Conservation (phyloP, 1,139 yeast genomes). For the Kodamaea ohmeri region DNA sequence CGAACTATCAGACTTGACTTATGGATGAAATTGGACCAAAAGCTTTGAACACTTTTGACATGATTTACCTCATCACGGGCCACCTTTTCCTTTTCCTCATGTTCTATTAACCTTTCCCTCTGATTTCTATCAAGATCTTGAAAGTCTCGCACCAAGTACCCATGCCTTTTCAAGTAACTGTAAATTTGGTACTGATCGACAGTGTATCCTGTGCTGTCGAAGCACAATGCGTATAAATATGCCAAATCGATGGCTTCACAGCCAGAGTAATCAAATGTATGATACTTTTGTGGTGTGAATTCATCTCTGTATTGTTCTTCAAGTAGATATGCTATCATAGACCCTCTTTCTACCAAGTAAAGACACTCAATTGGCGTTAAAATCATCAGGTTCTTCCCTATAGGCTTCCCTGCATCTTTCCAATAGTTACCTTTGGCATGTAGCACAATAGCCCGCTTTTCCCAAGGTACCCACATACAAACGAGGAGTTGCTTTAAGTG, state of each 20-base stretch:
- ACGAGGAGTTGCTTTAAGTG: constrained; percentile 46
- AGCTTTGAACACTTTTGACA: too few relatives aligned
- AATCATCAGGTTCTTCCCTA: constrained; percentile 33
- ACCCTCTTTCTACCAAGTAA: constrained; percentile 82
- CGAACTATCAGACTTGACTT: neutral
- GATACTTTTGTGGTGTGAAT: neutral
- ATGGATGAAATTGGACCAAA: neutral
- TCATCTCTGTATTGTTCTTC: constrained; percentile 16
- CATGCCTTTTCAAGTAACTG: constrained; percentile 72
- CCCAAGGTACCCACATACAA: constrained; percentile 46
- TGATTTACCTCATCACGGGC: neutral
- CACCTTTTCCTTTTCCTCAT: neutral
- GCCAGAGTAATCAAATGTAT: constrained; percentile 22
- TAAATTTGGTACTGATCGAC: constrained; percentile 67
- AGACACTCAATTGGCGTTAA: constrained; percentile 66
- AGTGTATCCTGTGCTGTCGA: constrained; percentile 26
- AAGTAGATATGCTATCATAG: constrained; percentile 53
- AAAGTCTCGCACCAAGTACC: constrained; percentile 58
- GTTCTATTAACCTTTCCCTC: neutral
- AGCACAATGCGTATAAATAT: constrained; percentile 57
- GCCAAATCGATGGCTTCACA: constrained; percentile 57
- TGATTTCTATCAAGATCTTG: constrained; percentile 1
- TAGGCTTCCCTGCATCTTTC: constrained; percentile 65
- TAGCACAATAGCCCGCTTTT: constrained; percentile 45
- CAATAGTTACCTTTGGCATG: constrained; percentile 72